Base-by-base conservation (phyloP, 371 early-diverging fungal genomes). In the Cokeromyces recurvatus region DNA sequence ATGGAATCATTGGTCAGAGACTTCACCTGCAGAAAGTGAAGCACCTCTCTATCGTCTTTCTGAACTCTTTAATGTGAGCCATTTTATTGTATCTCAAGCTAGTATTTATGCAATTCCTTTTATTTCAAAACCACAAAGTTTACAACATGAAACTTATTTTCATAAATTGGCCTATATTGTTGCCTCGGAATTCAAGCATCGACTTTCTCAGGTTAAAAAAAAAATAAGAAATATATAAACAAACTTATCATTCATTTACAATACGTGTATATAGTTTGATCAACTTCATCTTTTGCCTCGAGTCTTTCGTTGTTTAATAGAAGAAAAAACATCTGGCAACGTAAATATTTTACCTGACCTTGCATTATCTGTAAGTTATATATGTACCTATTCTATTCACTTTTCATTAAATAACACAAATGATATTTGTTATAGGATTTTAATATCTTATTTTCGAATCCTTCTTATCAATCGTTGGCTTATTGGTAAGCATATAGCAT, bases 51-150 rank as follows among this genome's bases (percentile, higher is more conserved):
- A 72, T 20, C 69, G 86, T 34, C 62, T 89, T 6, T 74, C 84
- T 2, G 87, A 89, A 44, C 64, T 89, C 2, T 87, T 86, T 42
- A 85, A 87, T 41, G 87, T 86, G 15, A 89, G 87, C 38, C 84
- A 86, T 55, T 82, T 85, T 53, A 86, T 89, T 43, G 84, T 89
- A 1, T 85, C 86, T 0, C 84, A 86, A 55, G 85, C 85, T 5
- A 82, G 76, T 46, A 70, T 81, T 0, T 79, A 76, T 55, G 75
- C 81, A 36, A 78, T 82, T 32, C 85, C 85, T 0, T 85, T 85
- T 39, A 70, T 81, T 52, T 54, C 75, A 3, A 74, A 71, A 11
- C 74, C 73, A n/a, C 65, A 78, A 42, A 71, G 70, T 29, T 53
- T 73, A n/a, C 73, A 71, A 27, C 59, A 62, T 42, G 65, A 76